Base-by-base conservation (phyloP, 306 rosid genomes). In the Vigna angularis region DNA sequence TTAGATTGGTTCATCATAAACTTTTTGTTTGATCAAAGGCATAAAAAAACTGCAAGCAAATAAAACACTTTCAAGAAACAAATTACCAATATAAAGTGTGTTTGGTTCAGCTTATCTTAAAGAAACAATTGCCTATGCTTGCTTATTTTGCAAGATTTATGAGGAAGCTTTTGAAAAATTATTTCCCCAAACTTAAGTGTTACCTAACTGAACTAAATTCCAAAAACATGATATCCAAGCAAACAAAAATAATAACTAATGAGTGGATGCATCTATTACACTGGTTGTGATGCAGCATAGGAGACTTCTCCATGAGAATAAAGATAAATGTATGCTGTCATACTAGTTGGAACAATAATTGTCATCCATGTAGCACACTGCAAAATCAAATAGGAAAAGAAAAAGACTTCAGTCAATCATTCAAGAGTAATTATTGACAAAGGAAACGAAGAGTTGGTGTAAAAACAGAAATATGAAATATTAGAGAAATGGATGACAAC, bases 351-450 rank as follows among this genome's bases (percentile, higher is more conserved):
- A 51, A 89, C 99, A 76, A 96, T 78, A 72, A 96, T 84, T 62
- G 99, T 96, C 99, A 96, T 90, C 99, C 99, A 93, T 36, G 87
- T 93, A 81, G 98, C 98, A 82, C 98, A 93, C 99, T 96, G 93
- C 93, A 96, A 73, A 10, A 36, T 74, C 47, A 52, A 85, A 55
- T 49, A 65, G 14, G 68, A 48, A 38, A 9, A 49, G 34, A 30
- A 18, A 61, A 32, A 36, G 34, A 56, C 26, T 32, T 22, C 20
- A 61, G 53, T 61, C 80, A 76, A 76, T 26, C 58, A 62, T 56
- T 80, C 47, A 34, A 57, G 78, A 52, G 28, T 49, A 48, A 48
- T 58, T 47, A 69, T 47, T 74, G 64, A 20, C 30, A 16, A 15
- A 17, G 14, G 13, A 26, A 68, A 22, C 3, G 3, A 71, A 56